Evolutionary conservation across 2,329 filamentous ascomycete species (phyloP).

Genomic region (Ascomycota sp.): DNA sequence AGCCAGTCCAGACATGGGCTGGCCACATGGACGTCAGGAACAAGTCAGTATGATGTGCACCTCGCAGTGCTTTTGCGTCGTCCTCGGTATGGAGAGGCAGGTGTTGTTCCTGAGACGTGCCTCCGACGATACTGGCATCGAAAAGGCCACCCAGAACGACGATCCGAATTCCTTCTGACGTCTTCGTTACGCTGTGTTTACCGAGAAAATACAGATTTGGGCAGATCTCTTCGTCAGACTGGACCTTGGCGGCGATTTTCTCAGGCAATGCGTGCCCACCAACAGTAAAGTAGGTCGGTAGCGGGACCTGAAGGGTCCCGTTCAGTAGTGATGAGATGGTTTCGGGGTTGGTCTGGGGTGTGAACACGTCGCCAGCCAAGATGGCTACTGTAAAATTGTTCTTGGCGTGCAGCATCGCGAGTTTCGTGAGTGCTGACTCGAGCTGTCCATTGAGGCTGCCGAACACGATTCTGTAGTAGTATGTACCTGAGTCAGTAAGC

Average conservation of each 20-base stretch:
- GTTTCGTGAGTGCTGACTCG: constrained; percentile 52
- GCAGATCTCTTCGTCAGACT: constrained; percentile 54
- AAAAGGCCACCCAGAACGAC: constrained; percentile 62
- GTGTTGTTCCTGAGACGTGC: constrained; percentile 47
- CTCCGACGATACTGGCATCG: constrained; percentile 35
- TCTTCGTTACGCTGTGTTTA: constrained; percentile 71
- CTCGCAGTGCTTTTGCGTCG: constrained; percentile 54
- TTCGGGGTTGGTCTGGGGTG: constrained; percentile 33
- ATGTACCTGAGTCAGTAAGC: too few relatives aligned
- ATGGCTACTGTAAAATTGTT: constrained; percentile 75
- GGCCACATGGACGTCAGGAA: constrained; percentile 79
- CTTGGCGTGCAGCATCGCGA: constrained; percentile 61
- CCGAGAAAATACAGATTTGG: constrained; percentile 80
- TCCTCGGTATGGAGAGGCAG: constrained; percentile 55
- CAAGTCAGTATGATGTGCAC: constrained; percentile 63
- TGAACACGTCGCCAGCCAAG: constrained; percentile 64
- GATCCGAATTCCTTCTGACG: constrained; percentile 69
- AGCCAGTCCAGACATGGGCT: constrained; percentile 43
- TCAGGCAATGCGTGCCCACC: constrained; percentile 50
- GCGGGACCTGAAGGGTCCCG: constrained; percentile 49
- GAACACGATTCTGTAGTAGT: constrained; percentile 42
- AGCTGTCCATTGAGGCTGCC: constrained; percentile 67
- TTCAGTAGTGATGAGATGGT: constrained; percentile 40
- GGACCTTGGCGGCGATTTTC: constrained; percentile 47
- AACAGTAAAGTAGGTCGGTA: constrained; percentile 81